Evolutionary conservation across 2,329 filamentous ascomycete species (phyloP).

Genomic region (Xylariomycetidae sp.): DNA sequence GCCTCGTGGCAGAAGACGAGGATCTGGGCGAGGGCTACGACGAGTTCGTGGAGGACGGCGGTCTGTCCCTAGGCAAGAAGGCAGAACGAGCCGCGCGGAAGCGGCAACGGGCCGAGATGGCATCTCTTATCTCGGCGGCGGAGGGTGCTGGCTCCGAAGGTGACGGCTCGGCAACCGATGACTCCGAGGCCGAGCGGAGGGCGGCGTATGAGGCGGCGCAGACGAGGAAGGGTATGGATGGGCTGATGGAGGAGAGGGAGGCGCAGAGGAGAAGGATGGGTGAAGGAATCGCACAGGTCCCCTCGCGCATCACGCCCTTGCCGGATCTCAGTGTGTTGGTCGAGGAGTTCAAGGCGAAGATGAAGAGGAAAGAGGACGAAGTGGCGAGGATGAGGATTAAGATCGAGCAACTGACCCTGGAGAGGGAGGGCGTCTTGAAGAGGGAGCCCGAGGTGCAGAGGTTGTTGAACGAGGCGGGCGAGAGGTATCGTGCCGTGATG

Average conservation of each 20-base stretch:
- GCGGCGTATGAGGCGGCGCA: conserved; percentile 86
- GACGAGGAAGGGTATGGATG: conserved; percentile 81
- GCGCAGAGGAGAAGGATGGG: conserved; percentile 33
- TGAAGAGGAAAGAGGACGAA: conserved; percentile 56
- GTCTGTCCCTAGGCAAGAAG: conserved; percentile 70
- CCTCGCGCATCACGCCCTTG: conserved; percentile 71
- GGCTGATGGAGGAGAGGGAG: conserved; percentile 45
- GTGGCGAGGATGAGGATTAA: conserved; percentile 45
- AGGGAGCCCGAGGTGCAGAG: conserved; percentile 77
- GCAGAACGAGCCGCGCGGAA: conserved; percentile 69
- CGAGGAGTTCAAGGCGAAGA: conserved; percentile 53
- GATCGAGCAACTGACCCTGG: conserved; percentile 55
- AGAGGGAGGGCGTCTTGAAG: conserved; percentile 58
- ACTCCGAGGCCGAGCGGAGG: conserved; percentile 65
- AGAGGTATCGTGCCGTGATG: conserved; percentile 52
- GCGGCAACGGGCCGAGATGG: conserved; percentile 71
- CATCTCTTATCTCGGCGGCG: conserved; percentile 74
- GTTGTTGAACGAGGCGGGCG: conserved; percentile 74
- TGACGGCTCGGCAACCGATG: no score
- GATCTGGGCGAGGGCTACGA: conserved; percentile 93
- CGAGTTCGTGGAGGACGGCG: conserved; percentile 81
- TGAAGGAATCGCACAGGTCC: conserved; percentile 48
- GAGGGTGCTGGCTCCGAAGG: conserved; percentile 48
- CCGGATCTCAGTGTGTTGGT: conserved; percentile 71
- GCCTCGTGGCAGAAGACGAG: conserved; percentile 81